Conservation (phyloP, 75 land plant species). For the Pinus taeda region DNA sequence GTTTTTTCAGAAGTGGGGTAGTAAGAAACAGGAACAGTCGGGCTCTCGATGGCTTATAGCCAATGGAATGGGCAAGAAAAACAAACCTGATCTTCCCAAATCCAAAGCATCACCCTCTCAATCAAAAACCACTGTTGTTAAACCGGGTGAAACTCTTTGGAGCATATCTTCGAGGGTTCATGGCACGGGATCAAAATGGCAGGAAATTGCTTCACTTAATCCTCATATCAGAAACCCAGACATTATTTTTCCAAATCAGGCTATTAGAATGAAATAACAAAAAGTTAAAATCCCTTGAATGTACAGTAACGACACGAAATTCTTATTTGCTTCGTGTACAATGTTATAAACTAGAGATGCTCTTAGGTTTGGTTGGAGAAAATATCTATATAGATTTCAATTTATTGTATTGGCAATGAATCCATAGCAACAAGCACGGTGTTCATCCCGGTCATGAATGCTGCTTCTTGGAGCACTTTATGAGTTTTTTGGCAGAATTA, state of each 20-base stretch:
- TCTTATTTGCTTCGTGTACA: background rate
- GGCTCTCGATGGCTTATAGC: slow-evolving; percentile 31
- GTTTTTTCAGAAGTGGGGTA: slow-evolving; percentile 17
- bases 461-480: background rate
- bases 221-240: slow-evolving; percentile 27
- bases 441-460: background rate
- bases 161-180: slow-evolving; percentile 23
- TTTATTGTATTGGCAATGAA: background rate
- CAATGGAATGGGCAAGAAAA: slow-evolving; percentile 22
- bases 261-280: slow-evolving; percentile 1
- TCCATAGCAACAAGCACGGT: background rate
- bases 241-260: slow-evolving; percentile 15
- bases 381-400: background rate
- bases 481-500: too few species aligned
- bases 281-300: background rate
- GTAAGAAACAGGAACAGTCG: slow-evolving; percentile 22
- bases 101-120: slow-evolving; percentile 4
- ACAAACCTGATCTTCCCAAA: slow-evolving; percentile 2
- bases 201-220: slow-evolving; percentile 12
- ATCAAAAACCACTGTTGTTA: slow-evolving; percentile 9
- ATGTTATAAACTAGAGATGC: background rate
- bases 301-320: background rate
- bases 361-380: background rate
- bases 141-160: slow-evolving; percentile 31
- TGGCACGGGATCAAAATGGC: slow-evolving; percentile 21